phyloP scores from a whole-genome alignment of 371 early-diverging fungal genomes.

The Caulochytrium protostelioides region DNA sequence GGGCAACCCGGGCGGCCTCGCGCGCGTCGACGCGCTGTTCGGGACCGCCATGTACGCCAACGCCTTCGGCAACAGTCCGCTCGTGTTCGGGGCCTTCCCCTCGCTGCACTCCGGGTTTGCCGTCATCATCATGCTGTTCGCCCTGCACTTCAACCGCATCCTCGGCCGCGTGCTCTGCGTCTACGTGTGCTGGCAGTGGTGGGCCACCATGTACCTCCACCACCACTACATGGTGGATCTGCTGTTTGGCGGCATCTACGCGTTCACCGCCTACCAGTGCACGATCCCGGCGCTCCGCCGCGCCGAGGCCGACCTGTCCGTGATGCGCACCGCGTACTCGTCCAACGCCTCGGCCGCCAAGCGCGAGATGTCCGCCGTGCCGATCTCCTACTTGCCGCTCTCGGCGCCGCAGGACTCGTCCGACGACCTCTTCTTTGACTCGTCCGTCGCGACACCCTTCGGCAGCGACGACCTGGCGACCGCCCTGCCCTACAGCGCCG shows the following conservation, averaged over 20 bases:
- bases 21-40: slow-evolving; percentile 42
- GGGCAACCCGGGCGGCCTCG: slow-evolving; percentile 46
- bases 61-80: slow-evolving; percentile 45
- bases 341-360: too few relatives aligned
- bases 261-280: slow-evolving; percentile 24
- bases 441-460: too few relatives aligned
- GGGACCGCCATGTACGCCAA: slow-evolving; percentile 37
- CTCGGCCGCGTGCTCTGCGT: neutral
- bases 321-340: too few relatives aligned
- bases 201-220: slow-evolving; percentile 49
- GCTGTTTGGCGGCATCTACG: slow-evolving; percentile 44
- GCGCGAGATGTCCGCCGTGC: too few relatives aligned
- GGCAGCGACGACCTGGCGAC: too few relatives aligned
- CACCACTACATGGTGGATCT: slow-evolving; percentile 55
- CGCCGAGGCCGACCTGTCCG: too few relatives aligned
- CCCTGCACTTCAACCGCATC: slow-evolving; percentile 7
- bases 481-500: too few relatives aligned
- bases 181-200: slow-evolving; percentile 50
- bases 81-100: slow-evolving; percentile 53
- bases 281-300: too few relatives aligned
- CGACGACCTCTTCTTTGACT: too few relatives aligned
- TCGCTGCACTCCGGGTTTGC: slow-evolving; percentile 52
- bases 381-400: too few relatives aligned
- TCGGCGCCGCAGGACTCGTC: too few relatives aligned
- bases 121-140: slow-evolving; percentile 37